Base-by-base conservation (phyloP, 2,329 filamentous ascomycete species). In the Camillea tinctor region DNA sequence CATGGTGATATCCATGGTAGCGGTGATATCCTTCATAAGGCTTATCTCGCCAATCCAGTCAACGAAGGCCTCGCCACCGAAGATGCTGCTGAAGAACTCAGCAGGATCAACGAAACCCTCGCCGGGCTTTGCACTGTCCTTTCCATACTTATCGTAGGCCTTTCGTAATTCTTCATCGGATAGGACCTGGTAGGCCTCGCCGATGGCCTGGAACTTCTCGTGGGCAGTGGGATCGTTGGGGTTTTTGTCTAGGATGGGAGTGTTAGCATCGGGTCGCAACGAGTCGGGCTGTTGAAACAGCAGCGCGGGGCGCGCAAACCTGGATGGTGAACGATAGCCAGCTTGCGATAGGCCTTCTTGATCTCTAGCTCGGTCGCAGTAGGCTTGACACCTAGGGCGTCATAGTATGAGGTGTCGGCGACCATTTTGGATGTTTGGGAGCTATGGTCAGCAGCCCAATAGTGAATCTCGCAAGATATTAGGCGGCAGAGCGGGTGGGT, bases 21-120 rank as follows among this genome's bases (percentile, higher is more conserved):
- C 92, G 19, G 94, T 98, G 57, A 99, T 84, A 72, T 99, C 95
- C 80, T 97, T 98, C 91, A 99, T 97, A 60, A 99, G 86, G 55
- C 92, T 95, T 69, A 99, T 97, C 82, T 99, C 95, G 67, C 95
- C 95, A 72, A 99, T 98, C 83, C 95, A 92, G 80, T 99, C 94
- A 62, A 90, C 83, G 72, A 99, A 99, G 13, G 94, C 93, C 70
- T 97, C 94, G 62, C 95, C 95, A 68, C 95, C 95, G 73, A 99
- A 99, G 69, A 99, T 99, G 81, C 93, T 96, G 71, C 91, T 91
- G 79, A 99, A 99, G 84, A 99, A 99, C 78, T 99, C 95, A 65
- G 93, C 85, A 1, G 95, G 95, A 75, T 99, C 95, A 81, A 91
- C 91, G 75, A 99, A 99, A 64, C 95, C 95, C 70, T 92, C 91